Evolutionary conservation across 192 early-diverging fungal species (phyloP), one percentile per base, ranked within the genome.

Genomic region (Backusella mclennaniae): DNA sequence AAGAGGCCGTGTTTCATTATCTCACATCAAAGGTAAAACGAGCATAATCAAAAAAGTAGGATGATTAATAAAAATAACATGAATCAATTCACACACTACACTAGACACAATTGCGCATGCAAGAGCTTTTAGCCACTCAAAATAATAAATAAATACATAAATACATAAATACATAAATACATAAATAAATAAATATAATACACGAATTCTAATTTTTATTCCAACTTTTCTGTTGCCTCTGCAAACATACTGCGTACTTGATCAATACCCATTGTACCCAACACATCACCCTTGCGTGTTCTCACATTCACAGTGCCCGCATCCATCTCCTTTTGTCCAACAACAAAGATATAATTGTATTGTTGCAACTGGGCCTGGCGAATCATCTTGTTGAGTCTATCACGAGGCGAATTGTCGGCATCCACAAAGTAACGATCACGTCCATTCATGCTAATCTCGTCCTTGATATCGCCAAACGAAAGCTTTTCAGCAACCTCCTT

Each of bases 1-100:
- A 94, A 66, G 96, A 97, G 80, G 96, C 95, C 1, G 88, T 97
- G 0, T 95, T 96, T 84, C 94, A 97, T 75, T 97, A 97, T 82
- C 83, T 97, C 41, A 89, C 89, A 2, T 89, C 92, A 42, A 91
- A 92, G 88, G 82, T 85, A 74, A 73, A 23, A 1, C n/a, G 44
- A 42, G 21, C 2, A 39, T 69, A 41, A 69, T 2, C 23, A 4
- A 21, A 29, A 29, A 14, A 66, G 19, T 23, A 42, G 15, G n/a
- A 44, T 9, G 39, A 17, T 44, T 44, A 33, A 33, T 33, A 33
- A 33, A 33, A 3, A 33, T 3, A 33, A 33, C 33, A 33, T 33
- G 26, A 26, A 26, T 26, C 26, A 26, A 26, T 26, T 26, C 26
- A 26, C 26, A 33, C 19, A 21, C 26, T 26, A 33, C 2, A 21